Evolutionary conservation across 2,329 filamentous ascomycete genomes (phyloP).

Genomic region (Colletotrichum endophyticum): DNA sequence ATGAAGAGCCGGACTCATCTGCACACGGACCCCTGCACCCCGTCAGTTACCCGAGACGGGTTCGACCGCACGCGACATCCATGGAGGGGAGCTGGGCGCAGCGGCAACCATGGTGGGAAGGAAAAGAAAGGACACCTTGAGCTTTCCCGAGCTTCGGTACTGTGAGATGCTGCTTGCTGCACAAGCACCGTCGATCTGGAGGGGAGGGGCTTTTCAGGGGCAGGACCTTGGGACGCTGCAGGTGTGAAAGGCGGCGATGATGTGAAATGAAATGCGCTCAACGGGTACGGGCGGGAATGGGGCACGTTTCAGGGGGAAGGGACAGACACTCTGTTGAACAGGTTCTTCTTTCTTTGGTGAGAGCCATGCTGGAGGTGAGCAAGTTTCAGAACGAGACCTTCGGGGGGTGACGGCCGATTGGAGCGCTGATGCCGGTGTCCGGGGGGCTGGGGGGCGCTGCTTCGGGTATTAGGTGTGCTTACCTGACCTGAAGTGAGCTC

Average conservation of each 20-base stretch:
- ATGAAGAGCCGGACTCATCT: background rate
- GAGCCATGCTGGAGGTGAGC: constrained; percentile 11
- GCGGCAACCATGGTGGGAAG: background rate
- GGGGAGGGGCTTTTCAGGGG: background rate
- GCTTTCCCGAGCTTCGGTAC: constrained; percentile 4
- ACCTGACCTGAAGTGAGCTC: background rate
- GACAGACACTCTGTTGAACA: background rate
- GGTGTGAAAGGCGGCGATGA: background rate
- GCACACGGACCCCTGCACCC: background rate
- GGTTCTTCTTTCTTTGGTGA: background rate
- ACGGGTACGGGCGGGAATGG: background rate
- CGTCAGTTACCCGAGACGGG: constrained; percentile 1
- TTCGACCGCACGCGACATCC: constrained; percentile 15
- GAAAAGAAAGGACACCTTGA: background rate
- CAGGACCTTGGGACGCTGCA: background rate
- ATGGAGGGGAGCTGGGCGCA: background rate
- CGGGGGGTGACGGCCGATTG: background rate
- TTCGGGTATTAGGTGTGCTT: background rate
- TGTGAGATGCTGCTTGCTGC: constrained; percentile 3
- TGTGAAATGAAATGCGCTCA: constrained; percentile 15
- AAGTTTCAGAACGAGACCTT: constrained; percentile 22
- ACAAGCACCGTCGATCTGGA: constrained; percentile 19
- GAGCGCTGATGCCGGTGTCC: background rate
- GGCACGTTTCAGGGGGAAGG: constrained; percentile 15
- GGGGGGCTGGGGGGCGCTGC: background rate